Percentiles rank a stretch among this genome's conserved stretches.
phyloP scores from a whole-genome alignment of 805 yeast genomes.

The Candida montana region DNA sequence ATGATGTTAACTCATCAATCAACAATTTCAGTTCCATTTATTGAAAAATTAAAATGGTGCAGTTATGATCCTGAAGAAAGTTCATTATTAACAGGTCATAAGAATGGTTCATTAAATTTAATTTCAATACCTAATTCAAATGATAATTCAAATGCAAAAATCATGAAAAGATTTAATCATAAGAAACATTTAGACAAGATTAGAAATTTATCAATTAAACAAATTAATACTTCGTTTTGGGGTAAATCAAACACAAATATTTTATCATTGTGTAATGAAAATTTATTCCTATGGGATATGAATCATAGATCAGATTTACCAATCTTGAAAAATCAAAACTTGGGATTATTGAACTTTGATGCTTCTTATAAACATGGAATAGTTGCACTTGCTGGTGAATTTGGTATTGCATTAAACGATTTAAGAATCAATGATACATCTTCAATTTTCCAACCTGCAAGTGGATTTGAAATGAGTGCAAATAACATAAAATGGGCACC shows the following conservation, averaged over 20 bases:
- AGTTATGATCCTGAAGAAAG: conserved; percentile 32
- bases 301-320: conserved; percentile 56
- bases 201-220: conserved; percentile 15
- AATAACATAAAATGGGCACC: conserved; percentile 60
- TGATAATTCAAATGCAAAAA: conserved; percentile 54
- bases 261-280: conserved; percentile 60
- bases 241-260: conserved; percentile 29
- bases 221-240: conserved; percentile 21
- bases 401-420: conserved; percentile 74
- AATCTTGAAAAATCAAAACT: conserved; percentile 43
- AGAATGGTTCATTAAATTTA: conserved; percentile 67
- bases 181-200: conserved; percentile 45
- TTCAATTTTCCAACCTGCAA: conserved; percentile 38
- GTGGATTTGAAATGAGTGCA: conserved; percentile 26
- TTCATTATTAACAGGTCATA: conserved; percentile 66
- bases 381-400: conserved; percentile 59
- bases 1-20: conserved; percentile 49
- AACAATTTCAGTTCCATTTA: conserved; percentile 54
- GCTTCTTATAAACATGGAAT: conserved; percentile 44
- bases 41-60: conserved; percentile 50
- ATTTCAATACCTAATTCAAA: conserved; percentile 58
- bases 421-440: conserved; percentile 37
- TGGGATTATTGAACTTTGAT: conserved; percentile 49
- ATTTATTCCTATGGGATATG: conserved; percentile 73
- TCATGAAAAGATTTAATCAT: conserved; percentile 76